These are phyloP conservation scores for Pinus tabuliformis DNA, from an alignment of 75 land plant species.

Conservation along the genomic window DNA sequence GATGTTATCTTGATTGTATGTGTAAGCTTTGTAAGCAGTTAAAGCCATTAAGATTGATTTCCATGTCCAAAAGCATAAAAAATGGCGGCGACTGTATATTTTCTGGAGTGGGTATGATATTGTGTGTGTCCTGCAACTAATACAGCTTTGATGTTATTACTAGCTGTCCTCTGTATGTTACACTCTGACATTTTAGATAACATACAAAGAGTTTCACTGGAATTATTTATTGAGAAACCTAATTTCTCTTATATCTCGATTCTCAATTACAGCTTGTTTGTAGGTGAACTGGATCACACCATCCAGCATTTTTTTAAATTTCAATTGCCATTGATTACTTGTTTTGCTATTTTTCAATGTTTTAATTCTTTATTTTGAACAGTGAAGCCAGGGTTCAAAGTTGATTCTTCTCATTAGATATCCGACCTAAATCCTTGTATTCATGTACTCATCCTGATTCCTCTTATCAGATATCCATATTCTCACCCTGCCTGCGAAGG, in stretches of 20 bases:
- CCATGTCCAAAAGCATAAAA: neutral
- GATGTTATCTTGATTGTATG: neutral
- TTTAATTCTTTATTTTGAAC: too few relatives aligned
- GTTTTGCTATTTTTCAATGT: neutral
- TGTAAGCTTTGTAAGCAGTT: neutral
- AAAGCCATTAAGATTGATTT: neutral
- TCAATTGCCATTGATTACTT: neutral
- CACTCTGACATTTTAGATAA: neutral
- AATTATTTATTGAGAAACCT: neutral
- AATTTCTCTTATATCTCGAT: neutral
- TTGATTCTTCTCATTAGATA: too few relatives aligned
- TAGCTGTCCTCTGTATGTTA: neutral
- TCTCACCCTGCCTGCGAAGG: neutral
- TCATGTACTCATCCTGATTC: too few relatives aligned
- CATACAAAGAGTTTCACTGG: neutral
- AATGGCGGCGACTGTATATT: neutral
- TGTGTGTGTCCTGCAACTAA: neutral
- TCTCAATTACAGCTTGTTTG: neutral
- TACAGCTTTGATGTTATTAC: conserved; percentile 1
- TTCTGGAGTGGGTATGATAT: neutral
- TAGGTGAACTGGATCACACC: neutral
- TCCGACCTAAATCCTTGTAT: too few relatives aligned
- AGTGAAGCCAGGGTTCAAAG: too few relatives aligned
- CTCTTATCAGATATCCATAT: neutral
- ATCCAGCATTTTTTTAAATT: neutral